A percentile compares a stretch with the other conserved stretches of the same genome.
Evolutionary conservation across 2,329 filamentous ascomycete species (phyloP).

Genomic region (Talaromyces sp.): DNA sequence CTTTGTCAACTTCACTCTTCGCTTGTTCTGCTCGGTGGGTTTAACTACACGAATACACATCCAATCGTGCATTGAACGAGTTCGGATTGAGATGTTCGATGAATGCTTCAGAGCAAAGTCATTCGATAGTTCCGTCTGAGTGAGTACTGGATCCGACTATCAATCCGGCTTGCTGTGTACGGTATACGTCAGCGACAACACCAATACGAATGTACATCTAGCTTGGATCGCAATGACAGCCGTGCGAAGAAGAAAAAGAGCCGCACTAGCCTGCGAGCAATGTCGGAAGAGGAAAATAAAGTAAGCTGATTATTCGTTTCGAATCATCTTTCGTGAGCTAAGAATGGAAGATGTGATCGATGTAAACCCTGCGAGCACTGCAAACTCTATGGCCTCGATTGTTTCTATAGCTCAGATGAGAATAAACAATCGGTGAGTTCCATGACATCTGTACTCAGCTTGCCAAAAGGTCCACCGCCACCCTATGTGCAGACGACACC

Average conservation of each 20-base stretch:
- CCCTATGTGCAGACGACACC: background rate
- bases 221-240: background rate
- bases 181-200: too few species aligned
- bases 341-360: slow-evolving; percentile 11
- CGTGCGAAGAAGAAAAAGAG: slow-evolving; percentile 17
- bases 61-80: background rate
- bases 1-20: background rate
- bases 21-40: background rate
- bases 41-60: background rate
- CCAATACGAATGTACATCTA: background rate
- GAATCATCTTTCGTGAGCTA: background rate
- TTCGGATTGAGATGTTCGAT: background rate
- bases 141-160: background rate
- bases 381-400: slow-evolving; percentile 3
- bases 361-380: slow-evolving; percentile 12
- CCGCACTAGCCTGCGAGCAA: slow-evolving; percentile 6
- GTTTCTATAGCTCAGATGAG: background rate
- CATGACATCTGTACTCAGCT: slow-evolving; percentile 13
- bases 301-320: slow-evolving; percentile 1
- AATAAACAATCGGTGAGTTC: background rate
- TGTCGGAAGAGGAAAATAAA: slow-evolving; percentile 24
- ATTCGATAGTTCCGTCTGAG: background rate
- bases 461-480: background rate
- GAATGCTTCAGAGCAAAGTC: background rate
- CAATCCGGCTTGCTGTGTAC: background rate